phyloP scores from a whole-genome alignment of 192 early-diverging fungal genomes.

The Coemansia sp. region DNA sequence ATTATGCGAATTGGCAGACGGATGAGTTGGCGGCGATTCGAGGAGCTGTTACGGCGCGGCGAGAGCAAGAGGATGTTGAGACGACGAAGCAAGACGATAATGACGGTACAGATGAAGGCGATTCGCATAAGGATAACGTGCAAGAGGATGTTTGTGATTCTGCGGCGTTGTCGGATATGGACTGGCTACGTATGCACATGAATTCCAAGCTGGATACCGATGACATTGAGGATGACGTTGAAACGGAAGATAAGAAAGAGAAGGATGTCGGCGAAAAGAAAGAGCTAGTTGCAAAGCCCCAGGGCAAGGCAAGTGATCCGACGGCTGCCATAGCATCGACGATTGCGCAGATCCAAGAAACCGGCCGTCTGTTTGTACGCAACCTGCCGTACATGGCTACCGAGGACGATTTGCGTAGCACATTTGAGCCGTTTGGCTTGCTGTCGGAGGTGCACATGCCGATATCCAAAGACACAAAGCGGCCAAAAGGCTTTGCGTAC shows the following conservation, averaged over 20 bases:
- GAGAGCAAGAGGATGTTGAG: slow-evolving; percentile 52
- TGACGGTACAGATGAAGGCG: background rate
- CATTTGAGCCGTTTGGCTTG: slow-evolving; percentile 87
- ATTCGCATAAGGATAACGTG: slow-evolving; percentile 6
- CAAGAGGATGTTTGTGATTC: slow-evolving; percentile 27
- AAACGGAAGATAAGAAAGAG: background rate
- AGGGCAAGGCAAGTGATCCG: slow-evolving; percentile 17
- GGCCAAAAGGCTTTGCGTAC: slow-evolving; percentile 92
- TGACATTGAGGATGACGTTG: slow-evolving; percentile 5
- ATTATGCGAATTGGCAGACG: slow-evolving; percentile 54
- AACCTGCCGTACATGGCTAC: slow-evolving; percentile 92
- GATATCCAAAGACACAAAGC: slow-evolving; percentile 87
- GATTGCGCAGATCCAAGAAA: slow-evolving; percentile 81
- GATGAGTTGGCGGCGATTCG: slow-evolving; percentile 41
- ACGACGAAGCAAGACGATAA: slow-evolving; percentile 25
- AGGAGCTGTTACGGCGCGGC: slow-evolving; percentile 38
- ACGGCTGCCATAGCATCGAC: slow-evolving; percentile 27
- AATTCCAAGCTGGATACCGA: slow-evolving; percentile 35
- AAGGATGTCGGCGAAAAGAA: background rate
- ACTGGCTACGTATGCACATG: slow-evolving; percentile 70
- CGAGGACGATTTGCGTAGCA: slow-evolving; percentile 77
- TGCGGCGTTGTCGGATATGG: slow-evolving; percentile 59
- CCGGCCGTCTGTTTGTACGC: slow-evolving; percentile 90
- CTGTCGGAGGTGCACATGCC: slow-evolving; percentile 95
- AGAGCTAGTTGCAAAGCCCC: slow-evolving; percentile 7